A percentile compares a stretch with the other conserved stretches of the same genome.
Conservation (phyloP, 495 filamentous ascomycete species). For the Trichoderma parareesei region DNA sequence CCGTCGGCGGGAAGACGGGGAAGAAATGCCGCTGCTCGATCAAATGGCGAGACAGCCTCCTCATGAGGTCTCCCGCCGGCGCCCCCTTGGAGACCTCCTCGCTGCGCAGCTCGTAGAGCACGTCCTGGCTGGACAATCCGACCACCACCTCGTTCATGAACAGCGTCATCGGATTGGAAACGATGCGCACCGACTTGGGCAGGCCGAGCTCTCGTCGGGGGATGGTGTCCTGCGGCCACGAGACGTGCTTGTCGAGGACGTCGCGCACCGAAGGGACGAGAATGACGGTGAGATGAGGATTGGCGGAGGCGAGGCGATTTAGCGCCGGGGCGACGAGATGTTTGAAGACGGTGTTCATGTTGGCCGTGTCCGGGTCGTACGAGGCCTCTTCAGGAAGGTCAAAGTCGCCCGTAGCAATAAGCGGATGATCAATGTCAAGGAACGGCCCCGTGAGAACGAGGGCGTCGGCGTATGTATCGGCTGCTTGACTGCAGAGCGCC, state of each 20-base stretch:
- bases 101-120: slow-evolving; percentile 68
- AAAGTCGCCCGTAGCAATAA: slow-evolving; percentile 83
- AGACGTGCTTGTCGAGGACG: slow-evolving; percentile 68
- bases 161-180: slow-evolving; percentile 82
- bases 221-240: slow-evolving; percentile 84
- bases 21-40: slow-evolving; percentile 86
- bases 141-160: slow-evolving; percentile 77
- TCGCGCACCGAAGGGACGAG: slow-evolving; percentile 85
- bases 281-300: slow-evolving; percentile 72
- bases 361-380: slow-evolving; percentile 65
- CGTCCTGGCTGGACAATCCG: slow-evolving; percentile 74
- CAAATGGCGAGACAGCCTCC: slow-evolving; percentile 60
- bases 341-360: slow-evolving; percentile 75
- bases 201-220: slow-evolving; percentile 59
- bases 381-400: slow-evolving; percentile 68
- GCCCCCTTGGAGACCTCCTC: slow-evolving; percentile 50
- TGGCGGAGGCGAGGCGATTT: slow-evolving; percentile 51
- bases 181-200: slow-evolving; percentile 62
- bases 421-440: slow-evolving; percentile 81
- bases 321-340: slow-evolving; percentile 64
- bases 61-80: slow-evolving; percentile 43
- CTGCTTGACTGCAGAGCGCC: slow-evolving; percentile 69
- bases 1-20: slow-evolving; percentile 74
- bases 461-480: slow-evolving; percentile 66
- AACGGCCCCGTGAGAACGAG: slow-evolving; percentile 81